These are phyloP conservation scores for Nematocida minor DNA, from an alignment of 371 early-diverging fungal species.

Conservation along the genomic window DNA sequence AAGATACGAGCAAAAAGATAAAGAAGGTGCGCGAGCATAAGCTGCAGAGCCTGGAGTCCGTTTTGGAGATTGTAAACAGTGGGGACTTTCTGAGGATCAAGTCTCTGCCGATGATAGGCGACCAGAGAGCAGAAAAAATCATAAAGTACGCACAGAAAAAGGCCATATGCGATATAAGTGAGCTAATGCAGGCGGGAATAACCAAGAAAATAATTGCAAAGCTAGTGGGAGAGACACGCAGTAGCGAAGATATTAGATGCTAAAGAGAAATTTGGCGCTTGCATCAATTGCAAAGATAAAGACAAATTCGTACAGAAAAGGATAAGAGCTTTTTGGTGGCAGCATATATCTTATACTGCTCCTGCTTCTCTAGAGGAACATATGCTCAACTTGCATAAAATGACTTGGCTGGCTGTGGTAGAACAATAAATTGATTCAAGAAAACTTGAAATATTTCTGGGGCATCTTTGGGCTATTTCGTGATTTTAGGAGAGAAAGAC, in stretches of 20 bases:
- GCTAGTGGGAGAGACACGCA: no score
- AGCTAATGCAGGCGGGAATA: constrained; percentile 22
- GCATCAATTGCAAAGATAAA: not conserved
- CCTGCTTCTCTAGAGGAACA: no score
- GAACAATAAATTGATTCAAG: no score
- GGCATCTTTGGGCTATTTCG: not conserved
- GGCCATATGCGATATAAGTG: constrained; percentile 7
- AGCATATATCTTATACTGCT: no score
- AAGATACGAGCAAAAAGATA: not conserved
- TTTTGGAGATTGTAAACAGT: constrained; percentile 67
- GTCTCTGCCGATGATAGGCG: constrained; percentile 68
- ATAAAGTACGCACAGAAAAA: constrained; percentile 63
- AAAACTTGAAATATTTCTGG: no score
- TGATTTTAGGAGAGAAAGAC: not conserved
- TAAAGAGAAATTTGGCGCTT: not conserved
- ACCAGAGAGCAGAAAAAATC: constrained; percentile 68
- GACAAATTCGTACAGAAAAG: no score
- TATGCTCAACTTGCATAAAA: no score
- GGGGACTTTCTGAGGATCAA: constrained; percentile 67
- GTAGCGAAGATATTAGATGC: not conserved
- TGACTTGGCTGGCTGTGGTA: no score
- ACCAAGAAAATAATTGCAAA: constrained; percentile 33
- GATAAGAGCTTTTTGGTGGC: no score
- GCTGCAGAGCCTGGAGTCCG: constrained; percentile 28
- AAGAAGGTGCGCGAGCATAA: not conserved